phyloP scores from a whole-genome alignment of 2,329 filamentous ascomycete species.

The Fusarium brevicatenulatum region DNA sequence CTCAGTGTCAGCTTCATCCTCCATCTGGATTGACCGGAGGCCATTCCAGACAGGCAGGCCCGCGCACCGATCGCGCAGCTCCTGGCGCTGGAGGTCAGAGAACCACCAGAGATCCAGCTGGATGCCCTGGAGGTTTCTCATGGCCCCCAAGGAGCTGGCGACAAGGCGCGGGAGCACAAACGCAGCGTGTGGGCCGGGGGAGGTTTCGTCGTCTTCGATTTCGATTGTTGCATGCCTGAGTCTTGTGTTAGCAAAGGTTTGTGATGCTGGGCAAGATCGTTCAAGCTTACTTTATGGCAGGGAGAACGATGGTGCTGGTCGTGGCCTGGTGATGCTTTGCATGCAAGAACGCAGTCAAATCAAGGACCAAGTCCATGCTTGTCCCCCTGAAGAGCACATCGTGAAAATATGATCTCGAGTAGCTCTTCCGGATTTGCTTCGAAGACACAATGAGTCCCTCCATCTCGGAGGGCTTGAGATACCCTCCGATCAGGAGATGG shows the following conservation, averaged over 20 bases:
- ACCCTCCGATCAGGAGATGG: too few relatives aligned
- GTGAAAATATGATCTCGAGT: fast-evolving
- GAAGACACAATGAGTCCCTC: fast-evolving
- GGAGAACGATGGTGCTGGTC: neutral
- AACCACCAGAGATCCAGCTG: neutral
- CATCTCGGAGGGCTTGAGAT: neutral
- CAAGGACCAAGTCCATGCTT: fast-evolving
- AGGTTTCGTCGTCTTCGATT: too few relatives aligned
- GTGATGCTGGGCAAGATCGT: too few relatives aligned
- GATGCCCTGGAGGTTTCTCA: neutral
- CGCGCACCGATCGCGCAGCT: neutral
- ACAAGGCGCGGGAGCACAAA: neutral
- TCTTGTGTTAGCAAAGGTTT: neutral
- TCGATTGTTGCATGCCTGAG: neutral
- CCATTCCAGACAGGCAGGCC: neutral
- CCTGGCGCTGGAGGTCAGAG: neutral
- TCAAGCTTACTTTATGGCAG: neutral
- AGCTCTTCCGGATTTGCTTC: fast-evolving
- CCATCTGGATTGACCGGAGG: neutral
- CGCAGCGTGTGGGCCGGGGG: too few relatives aligned
- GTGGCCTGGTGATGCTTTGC: neutral
- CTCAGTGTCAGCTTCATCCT: neutral
- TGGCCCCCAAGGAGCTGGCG: neutral
- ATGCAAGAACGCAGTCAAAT: fast-evolving
- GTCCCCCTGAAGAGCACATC: fast-evolving